Base-by-base conservation (phyloP, 331 rosid genomes). In the Telfairia occidentalis region DNA sequence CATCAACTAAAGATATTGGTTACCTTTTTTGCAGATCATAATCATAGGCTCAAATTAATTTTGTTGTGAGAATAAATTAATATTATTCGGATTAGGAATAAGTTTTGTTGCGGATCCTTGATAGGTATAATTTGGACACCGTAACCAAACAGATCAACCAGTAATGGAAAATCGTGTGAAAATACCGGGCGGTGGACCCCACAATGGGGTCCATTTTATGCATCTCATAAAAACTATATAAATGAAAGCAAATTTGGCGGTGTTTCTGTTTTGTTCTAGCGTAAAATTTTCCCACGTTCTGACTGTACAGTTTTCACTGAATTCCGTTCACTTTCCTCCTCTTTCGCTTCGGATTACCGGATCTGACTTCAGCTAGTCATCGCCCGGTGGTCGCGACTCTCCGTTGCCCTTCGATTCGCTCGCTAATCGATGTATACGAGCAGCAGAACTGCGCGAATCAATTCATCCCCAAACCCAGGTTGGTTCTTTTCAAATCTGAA, bases 181-280 rank as follows among this genome's bases (percentile, higher is more conserved):
- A 46, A 45, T 28, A 18, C 8, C 28, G 26, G 42, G 34, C 30
- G n/a, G 76, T 71, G 30, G 76, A 49, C 19, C 76, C 73, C 76
- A 18, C 43, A 48, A 28, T 48, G 26, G 29, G 74, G 9, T 13
- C 74, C 74, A 24, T 24, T 23, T 42, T 71, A 37, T 64, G 2
- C 16, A 28, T 28, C 58, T 28, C 58, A 29, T 46, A 71, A 71
- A 71, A 71, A 48, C 60, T 71, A 48, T 71, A 70, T 67, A 71
- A 71, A 71, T 29, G 60, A 9, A 48, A 48, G 5, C 45, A 71
- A 71, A 48, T 26, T 70, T 71, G 76, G 76, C 75, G 26, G 75
- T 70, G 58, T 70, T 43, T 46, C 75, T 70, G 75, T 70, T 70
- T 70, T 45, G 24, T 43, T 70, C 75, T 26, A 18, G 40, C 75